A percentile compares a stretch with the other conserved stretches of the same genome.
Evolutionary conservation across 495 filamentous ascomycete species (phyloP).

Genomic region (Pseudevernia furfuracea): DNA sequence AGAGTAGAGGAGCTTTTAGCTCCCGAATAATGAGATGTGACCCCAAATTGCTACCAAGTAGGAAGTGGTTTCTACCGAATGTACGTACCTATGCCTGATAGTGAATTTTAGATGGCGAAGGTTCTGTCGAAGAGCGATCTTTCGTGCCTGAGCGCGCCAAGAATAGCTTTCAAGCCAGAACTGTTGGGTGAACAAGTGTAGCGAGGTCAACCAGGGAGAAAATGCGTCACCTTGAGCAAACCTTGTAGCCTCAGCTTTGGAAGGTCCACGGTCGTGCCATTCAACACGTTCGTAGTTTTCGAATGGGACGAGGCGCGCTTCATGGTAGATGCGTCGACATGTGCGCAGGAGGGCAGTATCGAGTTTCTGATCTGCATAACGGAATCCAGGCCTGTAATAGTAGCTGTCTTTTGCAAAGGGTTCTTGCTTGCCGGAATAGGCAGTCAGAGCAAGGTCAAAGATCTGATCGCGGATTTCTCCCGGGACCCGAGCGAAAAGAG

Average conservation of each 20-base stretch:
- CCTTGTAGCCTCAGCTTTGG: background rate
- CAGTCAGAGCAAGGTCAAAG: constrained; percentile 29
- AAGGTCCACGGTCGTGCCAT: constrained; percentile 7
- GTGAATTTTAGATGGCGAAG: constrained; percentile 26
- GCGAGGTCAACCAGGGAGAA: background rate
- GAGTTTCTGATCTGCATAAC: constrained; percentile 21
- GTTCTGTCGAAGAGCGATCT: background rate
- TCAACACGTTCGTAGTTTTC: background rate
- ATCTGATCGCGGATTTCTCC: constrained; percentile 30
- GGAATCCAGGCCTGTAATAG: constrained; percentile 30
- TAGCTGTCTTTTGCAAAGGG: constrained; percentile 20
- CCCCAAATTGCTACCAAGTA: too few relatives aligned
- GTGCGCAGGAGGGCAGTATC: constrained; percentile 29
- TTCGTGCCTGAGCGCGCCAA: background rate
- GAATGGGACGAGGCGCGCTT: constrained; percentile 26
- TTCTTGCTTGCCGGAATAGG: constrained; percentile 24
- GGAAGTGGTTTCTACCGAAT: too few relatives aligned
- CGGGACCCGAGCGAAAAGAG: constrained; percentile 30
- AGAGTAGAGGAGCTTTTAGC: too few relatives aligned
- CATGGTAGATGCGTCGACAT: constrained; percentile 29
- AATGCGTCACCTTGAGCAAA: background rate
- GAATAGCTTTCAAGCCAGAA: constrained; percentile 23
- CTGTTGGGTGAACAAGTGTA: constrained; percentile 30
- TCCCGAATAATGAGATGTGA: too few relatives aligned
- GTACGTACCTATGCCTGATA: constrained; percentile 29